Conservation (phyloP, 306 rosid species). For the Canavalia ensiformis region DNA sequence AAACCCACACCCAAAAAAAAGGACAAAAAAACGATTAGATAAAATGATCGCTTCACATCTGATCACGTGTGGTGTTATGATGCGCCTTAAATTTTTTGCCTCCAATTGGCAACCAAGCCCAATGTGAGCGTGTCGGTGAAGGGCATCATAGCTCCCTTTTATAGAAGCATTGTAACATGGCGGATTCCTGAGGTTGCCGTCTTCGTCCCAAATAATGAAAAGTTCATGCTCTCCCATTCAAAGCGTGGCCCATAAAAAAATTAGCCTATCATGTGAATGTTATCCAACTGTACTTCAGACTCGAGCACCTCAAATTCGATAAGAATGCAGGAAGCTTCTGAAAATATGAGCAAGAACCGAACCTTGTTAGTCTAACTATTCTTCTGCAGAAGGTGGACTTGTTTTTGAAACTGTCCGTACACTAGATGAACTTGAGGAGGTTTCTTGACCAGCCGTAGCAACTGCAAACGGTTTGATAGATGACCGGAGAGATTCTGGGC, state of each 20-base stretch:
- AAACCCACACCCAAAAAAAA: not conserved
- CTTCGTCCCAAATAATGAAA: conserved; percentile 38
- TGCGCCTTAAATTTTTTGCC: conserved; percentile 8
- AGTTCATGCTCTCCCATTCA: conserved; percentile 37
- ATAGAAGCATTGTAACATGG: conserved; percentile 35
- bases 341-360: conserved; percentile 47
- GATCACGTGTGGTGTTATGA: conserved; percentile 38
- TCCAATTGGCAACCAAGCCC: conserved; percentile 28
- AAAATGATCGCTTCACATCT: conserved; percentile 36
- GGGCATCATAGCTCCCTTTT: conserved; percentile 33
- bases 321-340: conserved; percentile 48
- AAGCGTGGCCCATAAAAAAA: conserved; percentile 40
- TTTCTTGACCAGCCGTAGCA: conserved; percentile 42
- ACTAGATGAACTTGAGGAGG: conserved; percentile 45
- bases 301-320: conserved; percentile 45
- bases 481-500: conserved; percentile 79
- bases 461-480: conserved; percentile 69
- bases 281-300: conserved; percentile 45
- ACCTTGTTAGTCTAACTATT: conserved; percentile 57
- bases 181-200: conserved; percentile 30
- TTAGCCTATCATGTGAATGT: conserved; percentile 38
- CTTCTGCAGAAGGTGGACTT: conserved; percentile 56
- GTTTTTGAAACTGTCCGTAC: conserved; percentile 44
- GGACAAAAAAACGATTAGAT: not conserved
- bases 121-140: conserved; percentile 50